These are phyloP conservation scores for Diplosphaera chodatii DNA, from an alignment of 139 green algal species.

Conservation along the genomic window DNA sequence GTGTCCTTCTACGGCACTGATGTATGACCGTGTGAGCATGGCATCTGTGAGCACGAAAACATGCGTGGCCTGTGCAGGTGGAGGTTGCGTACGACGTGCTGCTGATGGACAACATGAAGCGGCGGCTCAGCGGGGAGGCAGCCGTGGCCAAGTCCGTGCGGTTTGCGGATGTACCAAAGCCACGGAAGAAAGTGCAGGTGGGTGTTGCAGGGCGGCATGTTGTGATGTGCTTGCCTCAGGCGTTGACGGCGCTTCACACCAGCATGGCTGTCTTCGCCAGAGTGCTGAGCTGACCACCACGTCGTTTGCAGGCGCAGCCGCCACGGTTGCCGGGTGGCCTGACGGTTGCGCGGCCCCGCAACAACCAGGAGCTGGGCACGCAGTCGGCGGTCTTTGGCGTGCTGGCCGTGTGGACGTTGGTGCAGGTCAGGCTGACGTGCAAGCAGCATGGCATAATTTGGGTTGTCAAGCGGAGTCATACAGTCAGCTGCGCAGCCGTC, in stretches of 20 bases:
- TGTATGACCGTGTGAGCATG: too few relatives aligned
- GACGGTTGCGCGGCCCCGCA: not conserved
- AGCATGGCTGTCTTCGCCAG: too few relatives aligned
- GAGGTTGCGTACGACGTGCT: conserved; percentile 69
- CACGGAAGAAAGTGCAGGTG: not conserved
- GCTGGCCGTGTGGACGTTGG: conserved; percentile 43
- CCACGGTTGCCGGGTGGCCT: not conserved
- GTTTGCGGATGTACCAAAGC: conserved; percentile 39
- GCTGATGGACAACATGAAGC: conserved; percentile 70
- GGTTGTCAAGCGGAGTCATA: too few relatives aligned
- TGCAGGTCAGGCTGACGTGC: too few relatives aligned
- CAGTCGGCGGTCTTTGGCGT: conserved; percentile 34
- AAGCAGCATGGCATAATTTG: too few relatives aligned
- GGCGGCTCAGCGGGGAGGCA: conserved; percentile 44
- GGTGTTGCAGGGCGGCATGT: not conserved
- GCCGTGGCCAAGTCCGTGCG: conserved; percentile 26
- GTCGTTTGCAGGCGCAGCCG: not conserved
- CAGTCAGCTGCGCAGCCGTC: too few relatives aligned
- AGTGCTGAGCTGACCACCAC: not conserved
- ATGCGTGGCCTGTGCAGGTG: conserved; percentile 42
- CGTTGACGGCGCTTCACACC: too few relatives aligned
- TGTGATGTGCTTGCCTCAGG: too few relatives aligned
- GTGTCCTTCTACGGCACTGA: too few relatives aligned
- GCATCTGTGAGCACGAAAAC: too few relatives aligned
- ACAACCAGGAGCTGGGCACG: not conserved